Conservation (phyloP, 2,329 filamentous ascomycete species). For the Zasmidium citrigriseum region DNA sequence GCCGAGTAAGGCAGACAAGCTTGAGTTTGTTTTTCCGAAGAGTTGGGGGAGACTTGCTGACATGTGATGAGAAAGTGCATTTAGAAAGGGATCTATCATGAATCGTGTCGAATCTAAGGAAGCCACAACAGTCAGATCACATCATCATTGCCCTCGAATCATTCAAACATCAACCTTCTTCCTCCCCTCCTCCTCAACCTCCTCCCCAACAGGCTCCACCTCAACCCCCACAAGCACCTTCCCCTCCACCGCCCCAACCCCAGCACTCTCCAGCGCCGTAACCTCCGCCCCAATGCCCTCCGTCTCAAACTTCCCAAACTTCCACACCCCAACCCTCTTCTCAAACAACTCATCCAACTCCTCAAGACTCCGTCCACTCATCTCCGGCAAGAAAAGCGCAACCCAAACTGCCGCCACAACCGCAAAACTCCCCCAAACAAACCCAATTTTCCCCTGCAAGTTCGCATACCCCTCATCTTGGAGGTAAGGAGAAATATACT, state of each 20-base stretch:
- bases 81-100: too few species aligned
- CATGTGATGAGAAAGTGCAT: background rate
- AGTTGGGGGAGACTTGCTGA: slow-evolving; percentile 2
- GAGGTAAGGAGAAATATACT: slow-evolving; percentile 15
- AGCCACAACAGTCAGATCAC: too few species aligned
- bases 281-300: slow-evolving; percentile 16
- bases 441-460: slow-evolving; percentile 14
- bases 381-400: slow-evolving; percentile 11
- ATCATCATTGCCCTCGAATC: too few species aligned
- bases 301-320: slow-evolving; percentile 13
- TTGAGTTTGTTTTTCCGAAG: slow-evolving; percentile 9
- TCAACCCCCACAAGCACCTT: slow-evolving; percentile 14
- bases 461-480: slow-evolving; percentile 15
- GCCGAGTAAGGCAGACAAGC: background rate
- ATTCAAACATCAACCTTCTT: slow-evolving; percentile 10
- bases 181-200: slow-evolving; percentile 3
- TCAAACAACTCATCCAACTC: slow-evolving; percentile 17
- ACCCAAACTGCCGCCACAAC: slow-evolving; percentile 9
- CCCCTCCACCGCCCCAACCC: background rate
- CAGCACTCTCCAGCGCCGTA: slow-evolving; percentile 7
- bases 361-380: slow-evolving; percentile 13
- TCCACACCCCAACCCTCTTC: slow-evolving; percentile 14
- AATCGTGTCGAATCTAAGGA: too few species aligned
- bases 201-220: slow-evolving; percentile 5
- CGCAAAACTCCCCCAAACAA: slow-evolving; percentile 14